Conservation (phyloP, 2,329 filamentous ascomycete genomes). For the Macroventuria anomochaeta region DNA sequence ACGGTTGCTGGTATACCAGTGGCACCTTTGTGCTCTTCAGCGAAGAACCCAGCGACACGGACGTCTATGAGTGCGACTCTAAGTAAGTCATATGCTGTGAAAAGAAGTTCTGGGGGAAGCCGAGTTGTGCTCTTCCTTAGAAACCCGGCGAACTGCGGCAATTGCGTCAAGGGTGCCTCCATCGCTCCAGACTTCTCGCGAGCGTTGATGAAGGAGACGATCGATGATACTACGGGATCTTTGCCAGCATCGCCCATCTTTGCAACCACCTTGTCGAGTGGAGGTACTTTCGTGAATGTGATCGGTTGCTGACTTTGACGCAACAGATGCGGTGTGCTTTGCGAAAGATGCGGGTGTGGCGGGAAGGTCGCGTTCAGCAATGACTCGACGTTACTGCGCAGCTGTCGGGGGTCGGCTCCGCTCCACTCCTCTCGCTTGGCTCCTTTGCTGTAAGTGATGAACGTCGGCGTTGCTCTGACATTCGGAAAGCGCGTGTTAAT, state of each 20-base stretch:
- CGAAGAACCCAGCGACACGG: constrained; percentile 80
- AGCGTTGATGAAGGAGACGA: constrained; percentile 74
- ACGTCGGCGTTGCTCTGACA: constrained; percentile 82
- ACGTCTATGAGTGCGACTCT: constrained; percentile 78
- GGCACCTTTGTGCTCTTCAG: constrained; percentile 67
- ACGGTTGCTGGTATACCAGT: constrained; percentile 61
- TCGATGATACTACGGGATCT: constrained; percentile 65
- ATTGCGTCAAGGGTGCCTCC: constrained; percentile 73
- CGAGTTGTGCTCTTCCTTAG: constrained; percentile 62
- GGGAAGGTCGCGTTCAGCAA: constrained; percentile 78
- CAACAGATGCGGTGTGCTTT: constrained; percentile 74
- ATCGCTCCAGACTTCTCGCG: constrained; percentile 65
- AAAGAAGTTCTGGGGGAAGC: constrained; percentile 71
- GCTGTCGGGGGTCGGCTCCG: constrained; percentile 71
- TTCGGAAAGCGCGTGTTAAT: constrained; percentile 64
- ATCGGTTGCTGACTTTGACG: constrained; percentile 70
- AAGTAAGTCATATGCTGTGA: constrained; percentile 85
- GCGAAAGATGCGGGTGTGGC: constrained; percentile 74
- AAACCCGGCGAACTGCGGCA: constrained; percentile 69
- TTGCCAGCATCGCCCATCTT: constrained; percentile 75
- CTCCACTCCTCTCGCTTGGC: constrained; percentile 80
- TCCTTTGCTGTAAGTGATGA: constrained; percentile 82
- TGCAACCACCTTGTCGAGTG: constrained; percentile 77
- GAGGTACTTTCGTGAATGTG: constrained; percentile 78
- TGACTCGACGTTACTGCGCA: constrained; percentile 75